Evolutionary conservation across 176 grass and related monocot species (phyloP), one percentile per base, ranked within the genome.

Genomic region (Bonia amplexicaulis): DNA sequence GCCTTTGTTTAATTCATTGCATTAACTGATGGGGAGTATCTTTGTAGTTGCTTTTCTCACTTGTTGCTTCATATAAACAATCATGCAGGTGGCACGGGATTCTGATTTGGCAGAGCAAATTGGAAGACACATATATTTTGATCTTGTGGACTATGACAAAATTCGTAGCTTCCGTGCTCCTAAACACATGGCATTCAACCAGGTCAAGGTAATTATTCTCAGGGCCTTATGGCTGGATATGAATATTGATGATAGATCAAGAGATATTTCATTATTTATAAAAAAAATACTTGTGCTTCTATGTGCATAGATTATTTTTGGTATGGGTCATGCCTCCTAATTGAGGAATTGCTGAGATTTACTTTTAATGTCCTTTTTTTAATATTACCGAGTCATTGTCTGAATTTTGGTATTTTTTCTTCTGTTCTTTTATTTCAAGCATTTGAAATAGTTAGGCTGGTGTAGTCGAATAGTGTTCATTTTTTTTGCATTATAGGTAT

Each of bases 121-220:
- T 78, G 93, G 93, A 61, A 88, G 60, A 46, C 55, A 92, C 10
- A 46, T 90, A 78, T 77, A 77, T 71, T 94, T 94, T 69, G 93
- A 92, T 85, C 69, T 94, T 0, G 87, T 94, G 63, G 93, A 94
- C 79, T 89, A 88, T 86, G 93, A 94, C 33, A 94, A 84, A 80
- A 74, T 94, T 51, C 59, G 53, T 66, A 90, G 74, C 82, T 88
- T 88, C 80, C 90, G 90, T 71, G 86, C 84, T 58, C 75, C 76
- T 78, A 94, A 94, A 77, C 51, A 76, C 51, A 66, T 88, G 63
- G 40, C 87, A 66, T 73, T 94, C 66, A 92, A 70, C 7, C 74
- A 83, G 6, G 80, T 85, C 70, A 94, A 94, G 92, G 93, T 94
- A 94, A 76, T 67, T 78, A 67, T 80, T 73, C 44, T 17, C 48